Base-by-base conservation (phyloP, 2,329 filamentous ascomycete species). In the Ophiostoma himal-ulmi region DNA sequence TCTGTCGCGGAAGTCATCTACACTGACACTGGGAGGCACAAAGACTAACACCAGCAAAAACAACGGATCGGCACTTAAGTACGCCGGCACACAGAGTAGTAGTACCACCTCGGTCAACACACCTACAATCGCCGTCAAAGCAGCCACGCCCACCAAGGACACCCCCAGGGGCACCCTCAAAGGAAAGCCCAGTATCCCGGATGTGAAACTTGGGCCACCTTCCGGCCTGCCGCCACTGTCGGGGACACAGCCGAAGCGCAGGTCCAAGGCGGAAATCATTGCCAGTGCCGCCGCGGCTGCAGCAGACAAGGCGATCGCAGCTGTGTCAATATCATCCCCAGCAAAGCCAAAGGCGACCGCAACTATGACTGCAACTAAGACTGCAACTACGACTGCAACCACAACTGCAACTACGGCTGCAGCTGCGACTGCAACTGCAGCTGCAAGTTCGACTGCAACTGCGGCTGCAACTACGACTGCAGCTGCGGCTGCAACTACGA, bases 51-150 rank as follows among this genome's bases (percentile, higher is more conserved):
- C 4, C 30, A 30, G 30, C 30, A 30, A 30, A 30, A 30, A 44
- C n/a, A 44, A 11, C 20, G 64, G 64, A 22, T 44, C 64, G 5
- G n/a, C 39, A 17, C 26, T n/a, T 14, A 62, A 39, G 26, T 22
- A 26, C 11, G 44, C 41, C 13, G 36, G 36, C 17, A 37, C 68
- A 6, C 62, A 54, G 13, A 5, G 41, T 26, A 62, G 22, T 30
- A 17, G n/a, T 65, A 48, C 39, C n/a, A 54, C 22, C 22, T 26
- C 72, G 71, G 68, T 74, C 64, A 68, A 73, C 74, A 36, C 48
- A 8, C n/a, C 65, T 11, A 44, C n/a, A 22, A 30, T 67, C 41
- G 39, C 36, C 6, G 37, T 44, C n/a, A 39, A 67, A 26, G 13
- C 64, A 44, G 37, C 64, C 10, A 44, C 64, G 7, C 39, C 64